Conservation (phyloP, 768 basidiomycete species). For the Fomitopsis serialis region DNA sequence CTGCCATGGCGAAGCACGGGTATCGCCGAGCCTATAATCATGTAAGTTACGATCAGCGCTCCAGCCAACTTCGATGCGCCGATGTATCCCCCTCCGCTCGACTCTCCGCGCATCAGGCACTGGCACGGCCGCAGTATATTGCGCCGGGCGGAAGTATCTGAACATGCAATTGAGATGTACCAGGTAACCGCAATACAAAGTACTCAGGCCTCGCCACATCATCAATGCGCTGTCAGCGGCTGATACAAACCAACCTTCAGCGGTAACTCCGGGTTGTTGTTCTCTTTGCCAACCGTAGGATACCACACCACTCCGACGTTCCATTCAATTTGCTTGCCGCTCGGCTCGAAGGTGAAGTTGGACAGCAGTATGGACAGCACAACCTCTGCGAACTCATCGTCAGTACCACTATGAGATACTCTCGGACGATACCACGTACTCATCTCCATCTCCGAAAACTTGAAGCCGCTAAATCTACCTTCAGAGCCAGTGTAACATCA, state of each 20-base stretch:
- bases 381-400: conserved; percentile 10
- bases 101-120: too few species aligned
- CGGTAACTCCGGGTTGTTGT: conserved; percentile 4
- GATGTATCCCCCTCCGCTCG: too few species aligned
- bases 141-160: too few species aligned
- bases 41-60: too few species aligned
- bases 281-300: conserved; percentile 7
- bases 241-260: conserved; percentile 10
- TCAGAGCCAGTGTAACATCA: too few species aligned
- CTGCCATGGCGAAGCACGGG: too few species aligned
- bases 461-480: conserved; percentile 2
- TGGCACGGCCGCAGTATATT: too few species aligned
- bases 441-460: conserved; percentile 8
- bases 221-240: not conserved
- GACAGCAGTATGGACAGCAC: conserved; percentile 11
- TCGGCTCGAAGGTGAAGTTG: conserved; percentile 11
- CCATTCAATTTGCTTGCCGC: conserved; percentile 9
- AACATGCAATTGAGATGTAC: too few species aligned
- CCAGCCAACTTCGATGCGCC: too few species aligned
- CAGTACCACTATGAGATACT: not conserved
- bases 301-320: conserved; percentile 12
- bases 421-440: not conserved
- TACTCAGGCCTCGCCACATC: too few species aligned
- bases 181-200: too few species aligned
- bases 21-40: too few species aligned